Evolutionary conservation across 1,139 yeast genomes (phyloP).

Genomic region (Protomyces arabidopsidicola): DNA sequence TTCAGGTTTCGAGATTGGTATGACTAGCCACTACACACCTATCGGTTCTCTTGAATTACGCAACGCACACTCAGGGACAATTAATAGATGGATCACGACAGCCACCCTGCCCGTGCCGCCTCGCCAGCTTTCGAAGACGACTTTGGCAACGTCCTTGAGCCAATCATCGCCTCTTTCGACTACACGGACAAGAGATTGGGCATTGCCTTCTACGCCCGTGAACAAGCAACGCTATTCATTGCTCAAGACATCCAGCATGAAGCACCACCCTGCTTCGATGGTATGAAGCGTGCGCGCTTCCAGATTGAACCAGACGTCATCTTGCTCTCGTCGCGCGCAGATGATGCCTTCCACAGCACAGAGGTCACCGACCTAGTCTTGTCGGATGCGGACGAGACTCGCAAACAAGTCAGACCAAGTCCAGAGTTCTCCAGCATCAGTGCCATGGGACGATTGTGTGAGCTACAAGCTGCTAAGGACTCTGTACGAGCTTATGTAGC

Average conservation of each 20-base stretch:
- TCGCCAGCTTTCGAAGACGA: not conserved
- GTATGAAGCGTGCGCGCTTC: slow-evolving; percentile 20
- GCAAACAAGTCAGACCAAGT: slow-evolving; percentile 29
- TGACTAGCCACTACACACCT: too few species aligned
- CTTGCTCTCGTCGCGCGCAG: slow-evolving; percentile 30
- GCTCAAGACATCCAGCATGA: slow-evolving; percentile 19
- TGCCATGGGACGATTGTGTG: slow-evolving; percentile 19
- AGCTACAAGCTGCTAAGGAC: slow-evolving; percentile 1
- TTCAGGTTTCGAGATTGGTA: too few species aligned
- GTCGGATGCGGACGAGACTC: not conserved
- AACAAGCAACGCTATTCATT: slow-evolving; percentile 3
- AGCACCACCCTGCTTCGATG: slow-evolving; percentile 6
- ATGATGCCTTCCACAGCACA: slow-evolving; percentile 27
- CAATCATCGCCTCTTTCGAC: slow-evolving; percentile 29
- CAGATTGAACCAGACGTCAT: slow-evolving; percentile 31
- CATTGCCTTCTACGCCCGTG: slow-evolving; percentile 16
- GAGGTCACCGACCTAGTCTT: not conserved
- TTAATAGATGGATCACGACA: too few species aligned
- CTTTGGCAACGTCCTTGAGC: slow-evolving; percentile 15
- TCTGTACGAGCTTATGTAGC: not conserved
- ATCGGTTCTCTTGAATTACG: too few species aligned
- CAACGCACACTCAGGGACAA: too few species aligned
- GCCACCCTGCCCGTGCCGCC: not conserved
- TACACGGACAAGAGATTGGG: slow-evolving; percentile 28
- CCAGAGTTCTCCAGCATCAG: slow-evolving; percentile 28